These are phyloP conservation scores for Coniella vitis DNA, from an alignment of 2,329 filamentous ascomycete species.

Conservation along the genomic window DNA sequence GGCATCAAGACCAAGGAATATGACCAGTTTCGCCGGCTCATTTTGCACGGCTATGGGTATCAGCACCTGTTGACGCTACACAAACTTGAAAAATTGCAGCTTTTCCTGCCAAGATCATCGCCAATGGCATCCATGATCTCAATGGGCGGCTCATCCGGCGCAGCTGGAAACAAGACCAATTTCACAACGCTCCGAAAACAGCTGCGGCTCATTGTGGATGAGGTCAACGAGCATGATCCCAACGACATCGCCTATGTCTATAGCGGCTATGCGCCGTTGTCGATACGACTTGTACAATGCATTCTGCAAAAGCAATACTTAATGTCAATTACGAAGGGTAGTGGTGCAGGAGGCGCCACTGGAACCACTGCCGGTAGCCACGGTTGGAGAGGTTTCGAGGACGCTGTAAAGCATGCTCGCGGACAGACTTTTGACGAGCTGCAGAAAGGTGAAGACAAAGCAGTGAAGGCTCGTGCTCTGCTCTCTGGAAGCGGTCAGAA, in stretches of 20 bases:
- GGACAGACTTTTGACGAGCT: conserved; percentile 87
- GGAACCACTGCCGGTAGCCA: conserved; percentile 55
- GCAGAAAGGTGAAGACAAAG: conserved; percentile 89
- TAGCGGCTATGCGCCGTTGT: conserved; percentile 91
- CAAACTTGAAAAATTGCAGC: conserved; percentile 79
- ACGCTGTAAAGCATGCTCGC: conserved; percentile 77
- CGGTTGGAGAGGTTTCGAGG: conserved; percentile 91
- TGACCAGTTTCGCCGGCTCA: conserved; percentile 79
- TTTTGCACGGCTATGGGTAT: conserved; percentile 89
- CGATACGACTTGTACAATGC: conserved; percentile 84
- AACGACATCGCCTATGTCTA: conserved; percentile 98
- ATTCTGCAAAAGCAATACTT: conserved; percentile 87
- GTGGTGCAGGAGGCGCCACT: conserved; percentile 38
- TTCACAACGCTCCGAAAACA: conserved; percentile 83
- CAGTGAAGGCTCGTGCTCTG: conserved; percentile 76
- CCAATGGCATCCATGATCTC: conserved; percentile 77
- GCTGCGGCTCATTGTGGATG: conserved; percentile 85
- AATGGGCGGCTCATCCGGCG: conserved; percentile 53
- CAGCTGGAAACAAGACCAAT: conserved; percentile 70
- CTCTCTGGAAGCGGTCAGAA: conserved; percentile 67
- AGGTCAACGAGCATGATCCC: conserved; percentile 90
- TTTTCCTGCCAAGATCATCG: conserved; percentile 72
- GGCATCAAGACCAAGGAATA: conserved; percentile 84
- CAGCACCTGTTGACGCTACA: conserved; percentile 89
- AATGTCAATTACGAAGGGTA: conserved; percentile 60